phyloP scores from a whole-genome alignment of 352 stramenopile genomes.

The Phytophthora tentaculata region DNA sequence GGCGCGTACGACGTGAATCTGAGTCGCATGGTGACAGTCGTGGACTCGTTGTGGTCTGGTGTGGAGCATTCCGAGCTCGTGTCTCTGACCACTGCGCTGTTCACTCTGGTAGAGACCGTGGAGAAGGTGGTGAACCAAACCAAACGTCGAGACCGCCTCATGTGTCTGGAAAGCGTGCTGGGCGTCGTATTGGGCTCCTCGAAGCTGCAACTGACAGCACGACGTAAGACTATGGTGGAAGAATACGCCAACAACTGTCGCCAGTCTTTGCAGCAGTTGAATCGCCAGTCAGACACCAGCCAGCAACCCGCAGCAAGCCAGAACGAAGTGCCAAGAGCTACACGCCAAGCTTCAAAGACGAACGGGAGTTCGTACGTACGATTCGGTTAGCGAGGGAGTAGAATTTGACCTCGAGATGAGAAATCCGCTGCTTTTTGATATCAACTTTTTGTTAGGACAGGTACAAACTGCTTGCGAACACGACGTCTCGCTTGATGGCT shows the following conservation, averaged over 20 bases:
- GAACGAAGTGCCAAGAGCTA: background rate
- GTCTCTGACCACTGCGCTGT: constrained; percentile 43
- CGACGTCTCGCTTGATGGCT: constrained; percentile 97
- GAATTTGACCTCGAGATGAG: too few species aligned
- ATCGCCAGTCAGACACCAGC: constrained; percentile 15
- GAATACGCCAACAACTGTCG: constrained; percentile 59
- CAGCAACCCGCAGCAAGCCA: background rate
- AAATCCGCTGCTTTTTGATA: too few species aligned
- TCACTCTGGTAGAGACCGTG: constrained; percentile 51
- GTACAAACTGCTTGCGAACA: constrained; percentile 98
- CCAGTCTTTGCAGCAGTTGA: constrained; percentile 43
- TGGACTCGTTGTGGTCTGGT: constrained; percentile 47
- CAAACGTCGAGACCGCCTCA: constrained; percentile 53
- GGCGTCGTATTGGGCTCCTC: constrained; percentile 35
- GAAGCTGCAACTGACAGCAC: constrained; percentile 36
- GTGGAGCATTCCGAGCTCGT: constrained; percentile 45
- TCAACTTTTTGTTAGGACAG: constrained; percentile 51
- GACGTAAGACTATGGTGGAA: constrained; percentile 38
- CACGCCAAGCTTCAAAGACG: constrained; percentile 5
- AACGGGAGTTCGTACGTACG: constrained; percentile 37
- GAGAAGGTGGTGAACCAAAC: constrained; percentile 40
- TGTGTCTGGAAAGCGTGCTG: constrained; percentile 59
- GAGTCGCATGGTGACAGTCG: constrained; percentile 52
- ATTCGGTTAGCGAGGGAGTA: constrained; percentile 48
- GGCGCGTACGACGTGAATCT: constrained; percentile 49